Conservation (phyloP, 176 grass and related monocot species). For the Leersia perrieri region DNA sequence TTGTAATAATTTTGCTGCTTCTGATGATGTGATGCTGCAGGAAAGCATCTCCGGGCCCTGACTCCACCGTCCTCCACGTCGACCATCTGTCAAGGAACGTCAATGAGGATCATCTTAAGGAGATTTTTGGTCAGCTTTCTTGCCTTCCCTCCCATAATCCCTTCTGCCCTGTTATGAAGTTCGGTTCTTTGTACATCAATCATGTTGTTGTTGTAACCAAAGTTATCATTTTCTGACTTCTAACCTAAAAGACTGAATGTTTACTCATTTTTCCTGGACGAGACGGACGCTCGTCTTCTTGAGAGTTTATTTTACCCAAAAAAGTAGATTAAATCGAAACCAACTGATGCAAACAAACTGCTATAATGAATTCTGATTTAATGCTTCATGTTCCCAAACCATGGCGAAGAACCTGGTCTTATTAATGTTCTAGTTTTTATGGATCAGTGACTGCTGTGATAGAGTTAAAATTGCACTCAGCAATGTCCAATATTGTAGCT, state of each 20-base stretch:
- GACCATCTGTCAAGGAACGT: constrained; percentile 83
- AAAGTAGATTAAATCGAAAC: background rate
- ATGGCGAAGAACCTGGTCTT: background rate
- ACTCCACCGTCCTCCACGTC: constrained; percentile 75
- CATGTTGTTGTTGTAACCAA: background rate
- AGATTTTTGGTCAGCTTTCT: constrained; percentile 72
- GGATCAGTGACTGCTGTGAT: background rate
- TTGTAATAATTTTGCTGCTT: background rate
- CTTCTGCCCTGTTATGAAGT: background rate
- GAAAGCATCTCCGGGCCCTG: constrained; percentile 57
- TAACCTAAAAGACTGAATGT: background rate
- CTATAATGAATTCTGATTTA: too few species aligned
- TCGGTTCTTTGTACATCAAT: background rate
- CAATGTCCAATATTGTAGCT: background rate
- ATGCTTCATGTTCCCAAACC: background rate
- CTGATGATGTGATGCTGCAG: too few species aligned
- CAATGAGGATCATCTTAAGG: constrained; percentile 85
- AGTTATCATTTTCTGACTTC: background rate
- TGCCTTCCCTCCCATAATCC: background rate
- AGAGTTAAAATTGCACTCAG: background rate
- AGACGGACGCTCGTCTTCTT: background rate
- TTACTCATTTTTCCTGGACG: background rate
- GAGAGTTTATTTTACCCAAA: background rate
- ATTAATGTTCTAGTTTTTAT: background rate
- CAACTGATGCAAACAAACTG: background rate